Conservation (phyloP, 495 filamentous ascomycete genomes). For the Aspergillus egyptiacus region DNA sequence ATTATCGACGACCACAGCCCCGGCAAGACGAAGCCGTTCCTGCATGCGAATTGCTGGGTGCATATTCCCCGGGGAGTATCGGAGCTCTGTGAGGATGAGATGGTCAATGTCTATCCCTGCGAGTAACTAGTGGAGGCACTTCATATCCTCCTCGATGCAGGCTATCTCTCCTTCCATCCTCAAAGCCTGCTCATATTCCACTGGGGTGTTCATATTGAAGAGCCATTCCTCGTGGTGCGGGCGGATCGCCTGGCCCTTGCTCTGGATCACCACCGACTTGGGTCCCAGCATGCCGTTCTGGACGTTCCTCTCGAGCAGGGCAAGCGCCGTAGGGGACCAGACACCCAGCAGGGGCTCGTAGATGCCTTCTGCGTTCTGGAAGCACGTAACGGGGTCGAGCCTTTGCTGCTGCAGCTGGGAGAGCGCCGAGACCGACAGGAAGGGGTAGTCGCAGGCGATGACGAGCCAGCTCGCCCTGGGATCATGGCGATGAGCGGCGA, state of each 20-base stretch:
- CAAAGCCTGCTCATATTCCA: conserved; percentile 18
- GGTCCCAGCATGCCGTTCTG: conserved; percentile 12
- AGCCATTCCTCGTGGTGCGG: conserved; percentile 20
- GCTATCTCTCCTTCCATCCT: neutral
- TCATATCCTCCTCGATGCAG: neutral
- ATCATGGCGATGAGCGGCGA: conserved; percentile 19
- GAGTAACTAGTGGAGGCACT: neutral
- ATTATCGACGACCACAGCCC: conserved; percentile 13
- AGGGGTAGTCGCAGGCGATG: conserved; percentile 22
- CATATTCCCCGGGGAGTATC: conserved; percentile 9
- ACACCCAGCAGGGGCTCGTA: conserved; percentile 20
- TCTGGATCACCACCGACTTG: conserved; percentile 14
- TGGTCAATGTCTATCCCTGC: conserved; percentile 3
- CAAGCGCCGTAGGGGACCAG: conserved; percentile 17
- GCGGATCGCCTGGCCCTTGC: conserved; percentile 11
- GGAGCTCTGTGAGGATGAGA: neutral
- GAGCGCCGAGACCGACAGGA: conserved; percentile 17
- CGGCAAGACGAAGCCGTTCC: conserved; percentile 16
- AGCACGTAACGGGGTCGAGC: conserved; percentile 17
- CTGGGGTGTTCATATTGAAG: conserved; percentile 14
- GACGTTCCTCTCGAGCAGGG: conserved; percentile 14
- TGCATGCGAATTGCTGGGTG: conserved; percentile 16
- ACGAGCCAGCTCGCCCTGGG: conserved; percentile 21
- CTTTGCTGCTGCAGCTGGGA: conserved; percentile 13
- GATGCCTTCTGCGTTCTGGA: conserved; percentile 18